Base-by-base conservation (phyloP, 2,329 filamentous ascomycete genomes). In the Fusarium sp. region DNA sequence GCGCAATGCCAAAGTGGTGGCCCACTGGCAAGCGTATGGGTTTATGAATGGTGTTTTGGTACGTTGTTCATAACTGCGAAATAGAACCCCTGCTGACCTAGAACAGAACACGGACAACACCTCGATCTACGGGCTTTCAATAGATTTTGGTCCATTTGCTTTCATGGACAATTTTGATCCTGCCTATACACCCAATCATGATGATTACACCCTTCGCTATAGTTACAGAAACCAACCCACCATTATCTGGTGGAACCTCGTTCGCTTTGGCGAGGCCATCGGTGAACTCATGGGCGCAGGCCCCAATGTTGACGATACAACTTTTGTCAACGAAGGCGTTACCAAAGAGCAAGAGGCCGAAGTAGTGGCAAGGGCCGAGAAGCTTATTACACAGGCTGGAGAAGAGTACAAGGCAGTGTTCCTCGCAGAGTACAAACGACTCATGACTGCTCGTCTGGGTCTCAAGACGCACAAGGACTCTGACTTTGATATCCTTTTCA, bases 151-250 rank as follows among this genome's bases (percentile, higher is more conserved):
- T 1, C 96, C 96, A 0, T 99, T 99, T 78, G 96, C 96, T 10
- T 99, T 99, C 82, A 92, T 99, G 86, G 96, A 99, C 81, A 95
- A 95, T 79, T 99, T 98, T 79, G 96, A 99, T 79, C 96, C 96
- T 0, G 86, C 88, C 22, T 99, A 98, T 82, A 99, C 96, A 0
- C 96, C 96, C 2, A 99, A 99, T 80, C 96, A 99, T 81, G 96
- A 99, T 82, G 96, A 99, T 79, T 88, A 93, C 79, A 89, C 93
- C 84, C 86, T 97, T 36, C 90, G 96, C 52, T 99, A 99, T 81
- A 92, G 91, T 75, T 99, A 98, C 85, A 92, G 92, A 75, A 98
- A 98, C 81, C 96, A 99, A 80, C 95, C 96, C 0, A 95, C 92
- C 48, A 93, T 99, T 65, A 96, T 99, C 79, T 99, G 96, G 96